A percentile compares a stretch with the other conserved stretches of the same genome.
These are phyloP conservation scores for Clohesyomyces aquaticus DNA, from an alignment of 495 filamentous ascomycete species.

Conservation along the genomic window DNA sequence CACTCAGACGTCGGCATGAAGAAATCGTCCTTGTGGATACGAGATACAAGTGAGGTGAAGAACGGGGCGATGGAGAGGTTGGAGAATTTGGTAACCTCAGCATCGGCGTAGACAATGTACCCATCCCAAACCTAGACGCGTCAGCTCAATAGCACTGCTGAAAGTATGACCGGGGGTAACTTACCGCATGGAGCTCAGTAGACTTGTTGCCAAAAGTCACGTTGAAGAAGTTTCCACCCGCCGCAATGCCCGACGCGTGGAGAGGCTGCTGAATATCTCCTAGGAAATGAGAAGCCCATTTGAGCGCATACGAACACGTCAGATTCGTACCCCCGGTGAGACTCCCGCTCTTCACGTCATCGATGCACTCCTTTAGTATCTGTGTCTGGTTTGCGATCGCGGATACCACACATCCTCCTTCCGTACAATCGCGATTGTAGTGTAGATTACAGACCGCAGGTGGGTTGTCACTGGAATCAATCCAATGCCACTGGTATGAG, in stretches of 20 bases:
- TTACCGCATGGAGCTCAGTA: conserved; percentile 35
- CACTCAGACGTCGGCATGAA: conserved; percentile 33
- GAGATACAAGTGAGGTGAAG: conserved; percentile 34
- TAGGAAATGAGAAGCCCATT: conserved; percentile 35
- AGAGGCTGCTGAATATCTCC: conserved; percentile 44
- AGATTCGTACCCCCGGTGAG: conserved; percentile 36
- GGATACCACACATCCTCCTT: conserved; percentile 43
- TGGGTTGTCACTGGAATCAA: conserved; percentile 32
- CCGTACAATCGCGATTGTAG: conserved; percentile 39
- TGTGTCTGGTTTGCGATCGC: conserved; percentile 40
- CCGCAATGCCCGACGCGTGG: conserved; percentile 41
- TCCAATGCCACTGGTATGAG: conserved; percentile 39
- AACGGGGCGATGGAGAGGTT: conserved; percentile 42
- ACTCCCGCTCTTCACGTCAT: conserved; percentile 30
- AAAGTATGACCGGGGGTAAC: conserved; percentile 5
- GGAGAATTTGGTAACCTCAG: conserved; percentile 38
- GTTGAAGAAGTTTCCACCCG: conserved; percentile 41
- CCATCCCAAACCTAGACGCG: conserved; percentile 43
- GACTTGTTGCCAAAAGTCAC: conserved; percentile 37
- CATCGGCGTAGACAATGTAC: conserved; percentile 41
- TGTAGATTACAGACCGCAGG: conserved; percentile 37
- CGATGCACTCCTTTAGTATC: conserved; percentile 42
- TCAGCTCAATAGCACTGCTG: conserved; percentile 18
- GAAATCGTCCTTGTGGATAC: conserved; percentile 41
- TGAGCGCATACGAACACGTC: conserved; percentile 42